phyloP scores from a whole-genome alignment of 2,329 filamentous ascomycete species.

The Hymenoscyphus repandus region DNA sequence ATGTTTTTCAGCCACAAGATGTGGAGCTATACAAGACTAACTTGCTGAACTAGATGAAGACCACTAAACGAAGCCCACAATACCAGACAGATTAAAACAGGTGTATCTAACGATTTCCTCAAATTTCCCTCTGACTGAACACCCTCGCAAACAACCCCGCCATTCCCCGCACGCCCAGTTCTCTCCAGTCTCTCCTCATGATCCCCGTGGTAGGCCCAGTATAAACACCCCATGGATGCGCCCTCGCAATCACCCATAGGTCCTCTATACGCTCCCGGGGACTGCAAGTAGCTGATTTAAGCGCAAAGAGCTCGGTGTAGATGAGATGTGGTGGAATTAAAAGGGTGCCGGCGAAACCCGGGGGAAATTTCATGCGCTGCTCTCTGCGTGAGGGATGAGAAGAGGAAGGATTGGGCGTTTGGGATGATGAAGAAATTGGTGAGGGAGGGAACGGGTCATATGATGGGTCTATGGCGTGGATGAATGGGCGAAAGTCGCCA shows the following conservation, averaged over 20 bases:
- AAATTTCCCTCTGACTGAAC: too few relatives aligned
- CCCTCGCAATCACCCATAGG: constrained; percentile 10
- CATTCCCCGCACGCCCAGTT: constrained; percentile 10
- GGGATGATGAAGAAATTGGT: not conserved
- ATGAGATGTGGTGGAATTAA: constrained; percentile 15
- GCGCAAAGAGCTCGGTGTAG: constrained; percentile 18
- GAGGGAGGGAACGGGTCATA: not conserved
- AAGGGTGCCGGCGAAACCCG: constrained; percentile 15
- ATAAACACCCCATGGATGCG: constrained; percentile 23
- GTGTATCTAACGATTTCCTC: too few relatives aligned
- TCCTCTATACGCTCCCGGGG: constrained; percentile 3
- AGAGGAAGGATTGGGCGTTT: too few relatives aligned
- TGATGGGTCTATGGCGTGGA: not conserved
- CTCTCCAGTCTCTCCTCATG: constrained; percentile 18
- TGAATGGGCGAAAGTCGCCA: constrained; percentile 2
- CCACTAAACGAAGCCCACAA: too few relatives aligned
- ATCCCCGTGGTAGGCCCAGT: constrained; percentile 19
- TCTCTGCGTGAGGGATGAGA: not conserved
- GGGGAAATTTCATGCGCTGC: not conserved
- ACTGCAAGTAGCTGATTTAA: not conserved
- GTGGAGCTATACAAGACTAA: too few relatives aligned
- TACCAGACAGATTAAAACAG: too few relatives aligned
- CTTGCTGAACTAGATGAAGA: too few relatives aligned
- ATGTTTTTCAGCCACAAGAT: not conserved
- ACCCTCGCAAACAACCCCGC: constrained; percentile 11